Conservation (phyloP, 2,329 filamentous ascomycete species). For the Aspergillus tamarii region DNA sequence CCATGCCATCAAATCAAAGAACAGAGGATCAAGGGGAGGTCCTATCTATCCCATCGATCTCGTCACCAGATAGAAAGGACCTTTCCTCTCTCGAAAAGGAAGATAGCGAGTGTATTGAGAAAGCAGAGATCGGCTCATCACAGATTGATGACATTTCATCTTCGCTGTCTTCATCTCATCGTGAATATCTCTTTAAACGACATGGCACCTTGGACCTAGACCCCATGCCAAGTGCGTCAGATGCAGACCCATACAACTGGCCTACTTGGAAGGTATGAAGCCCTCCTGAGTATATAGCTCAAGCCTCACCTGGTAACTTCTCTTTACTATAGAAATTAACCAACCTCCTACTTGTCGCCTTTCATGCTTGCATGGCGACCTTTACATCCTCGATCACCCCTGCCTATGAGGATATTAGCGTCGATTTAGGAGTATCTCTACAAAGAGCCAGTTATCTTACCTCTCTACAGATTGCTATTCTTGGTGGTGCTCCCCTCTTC, state of each 20-base stretch:
- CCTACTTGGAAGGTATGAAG: slow-evolving; percentile 50
- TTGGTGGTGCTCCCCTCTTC: slow-evolving; percentile 58
- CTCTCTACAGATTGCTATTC: slow-evolving; percentile 58
- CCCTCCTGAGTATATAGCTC: background rate
- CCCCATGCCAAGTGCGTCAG: slow-evolving; percentile 53
- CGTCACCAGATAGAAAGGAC: background rate
- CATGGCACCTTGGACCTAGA: slow-evolving; percentile 59
- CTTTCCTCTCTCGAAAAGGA: slow-evolving; percentile 10
- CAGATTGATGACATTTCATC: slow-evolving; percentile 7
- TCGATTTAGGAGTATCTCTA: slow-evolving; percentile 53
- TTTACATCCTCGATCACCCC: slow-evolving; percentile 62
- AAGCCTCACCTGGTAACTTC: background rate
- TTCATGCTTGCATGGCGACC: slow-evolving; percentile 62
- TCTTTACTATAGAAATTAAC: slow-evolving; percentile 19
- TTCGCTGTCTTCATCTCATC: slow-evolving; percentile 28
- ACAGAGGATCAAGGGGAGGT: background rate
- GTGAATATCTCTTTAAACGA: slow-evolving; percentile 53
- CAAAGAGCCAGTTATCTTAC: slow-evolving; percentile 58
- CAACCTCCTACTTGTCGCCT: slow-evolving; percentile 56
- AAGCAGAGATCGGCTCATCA: slow-evolving; percentile 7
- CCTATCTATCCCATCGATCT: background rate
- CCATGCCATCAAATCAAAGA: background rate
- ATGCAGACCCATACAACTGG: slow-evolving; percentile 61
- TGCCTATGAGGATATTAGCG: slow-evolving; percentile 55
- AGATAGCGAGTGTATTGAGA: slow-evolving; percentile 20